phyloP scores from a whole-genome alignment of 495 filamentous ascomycete species.

The Amorphotheca resinae region DNA sequence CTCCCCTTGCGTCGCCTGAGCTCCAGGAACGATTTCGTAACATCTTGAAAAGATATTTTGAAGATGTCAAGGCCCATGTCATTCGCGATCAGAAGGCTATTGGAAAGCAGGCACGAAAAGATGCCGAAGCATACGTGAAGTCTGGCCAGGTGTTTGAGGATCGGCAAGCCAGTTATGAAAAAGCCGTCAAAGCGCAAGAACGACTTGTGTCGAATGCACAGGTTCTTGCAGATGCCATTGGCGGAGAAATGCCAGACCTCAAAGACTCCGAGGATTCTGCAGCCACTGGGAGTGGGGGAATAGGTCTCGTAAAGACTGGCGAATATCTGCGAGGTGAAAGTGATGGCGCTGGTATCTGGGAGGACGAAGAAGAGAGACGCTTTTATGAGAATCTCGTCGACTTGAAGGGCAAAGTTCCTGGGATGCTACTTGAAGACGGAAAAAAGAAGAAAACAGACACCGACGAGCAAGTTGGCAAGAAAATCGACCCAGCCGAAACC shows the following conservation, averaged over 20 bases:
- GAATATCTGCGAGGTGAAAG: constrained; percentile 85
- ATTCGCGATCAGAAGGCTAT: constrained; percentile 82
- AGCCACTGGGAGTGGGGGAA: constrained; percentile 54
- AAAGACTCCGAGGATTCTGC: constrained; percentile 61
- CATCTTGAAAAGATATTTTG: constrained; percentile 79
- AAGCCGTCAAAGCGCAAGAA: constrained; percentile 80
- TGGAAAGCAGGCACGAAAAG: constrained; percentile 69
- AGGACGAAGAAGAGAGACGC: constrained; percentile 93
- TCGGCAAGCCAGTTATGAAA: constrained; percentile 90
- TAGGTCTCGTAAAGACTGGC: constrained; percentile 86
- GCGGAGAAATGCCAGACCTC: constrained; percentile 89
- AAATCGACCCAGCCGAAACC: constrained; percentile 33
- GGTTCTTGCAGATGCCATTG: constrained; percentile 73
- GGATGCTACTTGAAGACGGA: constrained; percentile 80
- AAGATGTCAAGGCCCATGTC: constrained; percentile 84
- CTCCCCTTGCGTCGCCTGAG: constrained; percentile 61
- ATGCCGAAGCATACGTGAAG: constrained; percentile 96
- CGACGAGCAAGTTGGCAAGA: constrained; percentile 55
- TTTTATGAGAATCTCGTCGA: constrained; percentile 97
- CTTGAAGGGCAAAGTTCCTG: constrained; percentile 88
- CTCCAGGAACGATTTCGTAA: constrained; percentile 79
- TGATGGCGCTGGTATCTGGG: constrained; percentile 96
- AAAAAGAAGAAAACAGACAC: constrained; percentile 81
- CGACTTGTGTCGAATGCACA: constrained; percentile 86
- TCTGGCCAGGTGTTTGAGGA: constrained; percentile 99